These are phyloP conservation scores for Exophiala bonariae DNA, from an alignment of 2,329 filamentous ascomycete genomes.

Conservation along the genomic window DNA sequence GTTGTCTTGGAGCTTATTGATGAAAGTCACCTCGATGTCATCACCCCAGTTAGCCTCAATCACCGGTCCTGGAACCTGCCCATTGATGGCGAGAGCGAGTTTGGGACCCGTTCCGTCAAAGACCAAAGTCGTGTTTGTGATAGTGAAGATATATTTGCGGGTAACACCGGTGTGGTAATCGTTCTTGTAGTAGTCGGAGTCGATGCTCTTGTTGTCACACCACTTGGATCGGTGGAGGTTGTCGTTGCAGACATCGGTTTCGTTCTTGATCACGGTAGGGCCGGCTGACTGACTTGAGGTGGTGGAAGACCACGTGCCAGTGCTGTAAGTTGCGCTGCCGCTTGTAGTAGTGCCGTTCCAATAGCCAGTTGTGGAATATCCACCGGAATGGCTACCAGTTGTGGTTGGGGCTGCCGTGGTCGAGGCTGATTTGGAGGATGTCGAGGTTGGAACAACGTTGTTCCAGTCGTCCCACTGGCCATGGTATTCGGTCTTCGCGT, in stretches of 20 bases:
- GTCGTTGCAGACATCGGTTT: constrained; percentile 19
- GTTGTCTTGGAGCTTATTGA: constrained; percentile 55
- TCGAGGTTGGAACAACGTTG: constrained; percentile 1
- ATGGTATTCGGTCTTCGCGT: constrained; percentile 19
- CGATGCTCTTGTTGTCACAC: constrained; percentile 18
- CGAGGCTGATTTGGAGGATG: background rate
- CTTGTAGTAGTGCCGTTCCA: constrained; percentile 1
- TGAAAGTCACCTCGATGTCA: constrained; percentile 53
- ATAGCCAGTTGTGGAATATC: background rate
- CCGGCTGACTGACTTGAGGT: constrained; percentile 2
- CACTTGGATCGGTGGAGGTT: constrained; percentile 23
- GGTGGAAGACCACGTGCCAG: background rate
- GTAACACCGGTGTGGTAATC: constrained; percentile 19
- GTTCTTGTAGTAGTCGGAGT: constrained; percentile 18
- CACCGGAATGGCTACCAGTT: background rate
- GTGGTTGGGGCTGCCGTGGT: background rate
- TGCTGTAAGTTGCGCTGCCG: background rate
- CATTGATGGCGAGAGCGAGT: constrained; percentile 66
- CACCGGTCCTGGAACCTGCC: constrained; percentile 65
- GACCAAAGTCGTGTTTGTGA: constrained; percentile 23
- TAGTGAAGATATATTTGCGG: constrained; percentile 21
- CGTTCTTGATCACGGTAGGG: constrained; percentile 6
- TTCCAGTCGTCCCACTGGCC: constrained; percentile 20
- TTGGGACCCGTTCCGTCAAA: constrained; percentile 35
- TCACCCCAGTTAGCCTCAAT: constrained; percentile 67